Percentiles rank a stretch among this genome's conserved stretches.
These are phyloP conservation scores for Cyclanthera cordifolia DNA, from an alignment of 306 rosid genomes.

Conservation along the genomic window DNA sequence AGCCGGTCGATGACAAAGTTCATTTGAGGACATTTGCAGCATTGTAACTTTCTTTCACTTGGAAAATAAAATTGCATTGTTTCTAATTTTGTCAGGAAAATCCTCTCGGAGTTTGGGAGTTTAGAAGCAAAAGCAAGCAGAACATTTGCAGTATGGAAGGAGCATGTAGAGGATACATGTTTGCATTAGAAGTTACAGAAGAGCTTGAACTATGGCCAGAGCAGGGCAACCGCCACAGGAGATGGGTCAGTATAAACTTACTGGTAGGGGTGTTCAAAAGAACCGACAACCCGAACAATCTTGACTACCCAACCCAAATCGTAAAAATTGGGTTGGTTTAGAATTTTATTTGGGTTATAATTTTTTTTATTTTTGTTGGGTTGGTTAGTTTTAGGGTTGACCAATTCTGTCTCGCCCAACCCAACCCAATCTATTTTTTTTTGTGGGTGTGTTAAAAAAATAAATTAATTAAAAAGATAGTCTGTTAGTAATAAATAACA, in stretches of 20 bases:
- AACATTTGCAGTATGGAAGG: conserved; percentile 45
- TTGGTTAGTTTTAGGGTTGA: too few relatives aligned
- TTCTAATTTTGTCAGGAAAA: conserved; percentile 41
- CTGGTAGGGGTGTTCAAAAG: too few relatives aligned
- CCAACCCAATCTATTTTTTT: too few relatives aligned
- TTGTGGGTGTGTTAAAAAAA: too few relatives aligned
- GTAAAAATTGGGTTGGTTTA: too few relatives aligned
- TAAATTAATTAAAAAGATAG: too few relatives aligned
- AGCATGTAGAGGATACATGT: conserved; percentile 82
- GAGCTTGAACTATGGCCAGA: conserved; percentile 76
- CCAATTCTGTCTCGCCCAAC: too few relatives aligned
- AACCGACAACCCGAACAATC: too few relatives aligned
- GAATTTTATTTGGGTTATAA: too few relatives aligned
- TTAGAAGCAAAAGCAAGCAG: conserved; percentile 74
- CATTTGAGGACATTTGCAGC: not conserved
- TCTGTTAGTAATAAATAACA: too few relatives aligned
- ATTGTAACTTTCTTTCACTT: not conserved
- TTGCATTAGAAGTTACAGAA: conserved; percentile 71
- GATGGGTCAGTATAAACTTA: conserved; percentile 40
- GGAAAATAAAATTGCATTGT: not conserved
- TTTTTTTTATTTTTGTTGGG: too few relatives aligned
- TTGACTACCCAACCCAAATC: too few relatives aligned
- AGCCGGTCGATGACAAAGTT: not conserved
- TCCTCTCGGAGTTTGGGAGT: conserved; percentile 75
- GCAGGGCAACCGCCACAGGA: conserved; percentile 46